Percentiles rank a stretch among this genome's conserved stretches.
Evolutionary conservation across 345 rosid genomes (phyloP).

Genomic region (sweet orange (Citrus sinensis)): DVS_A1.0 CM039165.1:9252501-9253000

Average conservation of each 20-base stretch:
- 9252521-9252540: background rate
- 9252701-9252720: conserved; percentile 37
- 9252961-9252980: background rate
- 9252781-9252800: background rate
- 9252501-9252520: background rate
- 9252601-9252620: no score
- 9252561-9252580: background rate
- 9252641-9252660: background rate
- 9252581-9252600: no score
- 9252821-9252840: background rate
- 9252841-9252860: background rate
- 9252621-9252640: no score
- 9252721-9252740: background rate
- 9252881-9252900: background rate
- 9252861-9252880: background rate
- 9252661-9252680: background rate
- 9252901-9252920: background rate
- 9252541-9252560: no score
- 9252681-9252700: background rate
- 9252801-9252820: background rate
- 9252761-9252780: background rate
- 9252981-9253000: conserved; percentile 86
- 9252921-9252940: background rate
- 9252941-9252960: no score
- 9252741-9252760: background rate